phyloP scores from a whole-genome alignment of 495 filamentous ascomycete species.

The Trichodelitschia bisporula region DNA sequence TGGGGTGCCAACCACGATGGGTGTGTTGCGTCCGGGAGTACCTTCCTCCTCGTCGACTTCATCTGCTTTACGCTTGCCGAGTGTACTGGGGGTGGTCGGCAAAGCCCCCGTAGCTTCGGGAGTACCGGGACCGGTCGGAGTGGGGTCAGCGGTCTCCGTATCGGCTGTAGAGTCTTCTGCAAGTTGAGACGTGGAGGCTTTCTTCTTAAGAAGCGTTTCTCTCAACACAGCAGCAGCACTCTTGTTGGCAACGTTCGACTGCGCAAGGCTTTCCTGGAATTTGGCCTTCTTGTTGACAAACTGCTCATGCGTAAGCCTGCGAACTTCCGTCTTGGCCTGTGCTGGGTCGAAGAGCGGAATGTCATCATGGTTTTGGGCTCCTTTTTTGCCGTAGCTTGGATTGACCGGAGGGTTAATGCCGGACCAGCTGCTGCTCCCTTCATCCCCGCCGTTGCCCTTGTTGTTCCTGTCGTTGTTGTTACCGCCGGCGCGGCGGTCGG shows the following conservation, averaged over 20 bases:
- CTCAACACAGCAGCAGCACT: conserved; percentile 81
- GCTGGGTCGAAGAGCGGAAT: conserved; percentile 33
- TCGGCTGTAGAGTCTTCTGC: conserved; percentile 3
- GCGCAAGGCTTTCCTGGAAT: conserved; percentile 46
- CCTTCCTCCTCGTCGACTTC: conserved; percentile 30
- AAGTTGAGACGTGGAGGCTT: conserved; percentile 25
- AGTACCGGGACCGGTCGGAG: neutral
- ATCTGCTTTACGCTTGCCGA: conserved; percentile 38
- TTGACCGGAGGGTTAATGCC: too few relatives aligned
- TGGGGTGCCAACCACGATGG: conserved; percentile 20
- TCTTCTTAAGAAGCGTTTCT: too few relatives aligned
- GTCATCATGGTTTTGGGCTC: conserved; percentile 1
- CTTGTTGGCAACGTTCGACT: conserved; percentile 68
- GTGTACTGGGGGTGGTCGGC: conserved; percentile 18
- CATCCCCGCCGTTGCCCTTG: neutral
- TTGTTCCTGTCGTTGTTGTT: neutral
- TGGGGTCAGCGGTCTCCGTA: conserved; percentile 2
- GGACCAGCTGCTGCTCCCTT: too few relatives aligned
- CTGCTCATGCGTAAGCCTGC: conserved; percentile 55
- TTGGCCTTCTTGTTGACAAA: conserved; percentile 54
- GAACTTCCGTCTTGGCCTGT: conserved; percentile 32
- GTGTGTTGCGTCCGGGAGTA: conserved; percentile 31
- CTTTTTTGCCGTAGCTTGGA: neutral
- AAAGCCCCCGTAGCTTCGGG: conserved; percentile 1
- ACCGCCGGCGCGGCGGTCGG: conserved; percentile 14